Conservation (phyloP, 2,329 filamentous ascomycete genomes). For the Leptographium galeiforme region DNA sequence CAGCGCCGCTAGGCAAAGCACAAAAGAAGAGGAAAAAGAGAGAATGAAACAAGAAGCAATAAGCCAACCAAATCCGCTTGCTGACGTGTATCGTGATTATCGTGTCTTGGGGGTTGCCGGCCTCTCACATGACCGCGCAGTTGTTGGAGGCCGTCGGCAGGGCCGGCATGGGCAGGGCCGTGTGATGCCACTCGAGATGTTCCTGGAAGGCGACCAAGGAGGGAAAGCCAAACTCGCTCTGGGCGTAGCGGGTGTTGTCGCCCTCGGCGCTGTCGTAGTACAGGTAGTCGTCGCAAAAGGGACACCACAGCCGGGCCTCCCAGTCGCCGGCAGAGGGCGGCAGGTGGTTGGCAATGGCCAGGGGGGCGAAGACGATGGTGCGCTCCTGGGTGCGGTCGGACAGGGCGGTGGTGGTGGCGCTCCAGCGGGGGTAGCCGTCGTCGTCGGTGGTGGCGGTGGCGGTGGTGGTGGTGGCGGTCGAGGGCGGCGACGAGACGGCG, state of each 20-base stretch:
- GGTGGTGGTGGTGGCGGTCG: slow-evolving; percentile 18
- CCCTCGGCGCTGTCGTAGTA: slow-evolving; percentile 38
- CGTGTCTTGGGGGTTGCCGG: neutral
- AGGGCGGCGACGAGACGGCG: slow-evolving; percentile 8
- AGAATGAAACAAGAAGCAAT: neutral
- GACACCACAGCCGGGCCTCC: slow-evolving; percentile 37
- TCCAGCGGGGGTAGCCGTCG: slow-evolving; percentile 31
- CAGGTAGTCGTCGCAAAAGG: slow-evolving; percentile 41
- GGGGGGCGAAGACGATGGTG: slow-evolving; percentile 39
- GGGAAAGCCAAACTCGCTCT: slow-evolving; percentile 34
- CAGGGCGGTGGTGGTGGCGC: slow-evolving; percentile 30
- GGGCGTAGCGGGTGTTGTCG: slow-evolving; percentile 31
- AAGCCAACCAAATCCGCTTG: neutral
- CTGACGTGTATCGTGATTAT: neutral
- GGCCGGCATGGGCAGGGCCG: slow-evolving; percentile 24
- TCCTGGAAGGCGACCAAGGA: slow-evolving; percentile 35
- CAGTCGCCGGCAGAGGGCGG: slow-evolving; percentile 36
- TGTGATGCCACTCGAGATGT: slow-evolving; percentile 45
- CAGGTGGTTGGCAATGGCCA: slow-evolving; percentile 45
- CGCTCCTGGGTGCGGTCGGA: slow-evolving; percentile 29
- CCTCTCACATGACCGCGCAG: slow-evolving; percentile 20
- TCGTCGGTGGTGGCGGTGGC: slow-evolving; percentile 20
- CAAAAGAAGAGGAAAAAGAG: neutral
- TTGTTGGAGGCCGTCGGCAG: slow-evolving; percentile 20
- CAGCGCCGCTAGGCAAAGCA: slow-evolving; percentile 1